Conservation (phyloP, 306 rosid species). For the Cucurbita moschata region DNA sequence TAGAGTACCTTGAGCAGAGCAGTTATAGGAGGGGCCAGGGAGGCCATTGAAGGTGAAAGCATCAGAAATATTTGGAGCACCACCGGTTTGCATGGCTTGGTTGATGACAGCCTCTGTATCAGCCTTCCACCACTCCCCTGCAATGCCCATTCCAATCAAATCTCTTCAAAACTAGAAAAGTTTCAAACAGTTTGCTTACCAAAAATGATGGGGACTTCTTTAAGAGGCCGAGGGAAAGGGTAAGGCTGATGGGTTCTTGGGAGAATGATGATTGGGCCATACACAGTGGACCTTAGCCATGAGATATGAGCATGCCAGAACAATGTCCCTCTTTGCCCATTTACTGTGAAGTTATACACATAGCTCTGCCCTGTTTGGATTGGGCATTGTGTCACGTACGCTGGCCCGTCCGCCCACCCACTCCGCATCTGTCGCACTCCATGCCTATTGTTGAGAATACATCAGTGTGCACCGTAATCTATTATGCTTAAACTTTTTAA, state of each 20-base stretch:
- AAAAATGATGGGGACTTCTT: slow-evolving; percentile 47
- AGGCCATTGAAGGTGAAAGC: slow-evolving; percentile 62
- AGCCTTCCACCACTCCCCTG: slow-evolving; percentile 81
- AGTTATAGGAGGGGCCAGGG: slow-evolving; percentile 46
- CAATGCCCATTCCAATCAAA: not conserved
- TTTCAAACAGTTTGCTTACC: slow-evolving; percentile 15
- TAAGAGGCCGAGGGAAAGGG: slow-evolving; percentile 52
- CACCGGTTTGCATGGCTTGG: slow-evolving; percentile 51
- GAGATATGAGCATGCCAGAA: slow-evolving; percentile 76
- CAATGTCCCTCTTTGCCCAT: slow-evolving; percentile 56
- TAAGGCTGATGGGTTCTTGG: slow-evolving; percentile 46
- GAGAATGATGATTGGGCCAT: slow-evolving; percentile 62
- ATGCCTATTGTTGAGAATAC: slow-evolving; percentile 23
- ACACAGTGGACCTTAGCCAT: slow-evolving; percentile 51
- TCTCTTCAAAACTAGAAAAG: not conserved
- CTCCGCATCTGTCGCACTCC: slow-evolving; percentile 45
- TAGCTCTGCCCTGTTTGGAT: slow-evolving; percentile 43
- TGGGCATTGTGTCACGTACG: slow-evolving; percentile 65
- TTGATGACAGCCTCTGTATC: slow-evolving; percentile 50
- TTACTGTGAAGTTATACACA: slow-evolving; percentile 48
- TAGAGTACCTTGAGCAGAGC: slow-evolving; percentile 50
- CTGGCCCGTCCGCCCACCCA: slow-evolving; percentile 75
- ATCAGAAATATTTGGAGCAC: slow-evolving; percentile 54
- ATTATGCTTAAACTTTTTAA: not conserved
- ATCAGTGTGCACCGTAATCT: not conserved